phyloP scores from a whole-genome alignment of 768 basidiomycete genomes.

The Amanita jacksonii region DNA sequence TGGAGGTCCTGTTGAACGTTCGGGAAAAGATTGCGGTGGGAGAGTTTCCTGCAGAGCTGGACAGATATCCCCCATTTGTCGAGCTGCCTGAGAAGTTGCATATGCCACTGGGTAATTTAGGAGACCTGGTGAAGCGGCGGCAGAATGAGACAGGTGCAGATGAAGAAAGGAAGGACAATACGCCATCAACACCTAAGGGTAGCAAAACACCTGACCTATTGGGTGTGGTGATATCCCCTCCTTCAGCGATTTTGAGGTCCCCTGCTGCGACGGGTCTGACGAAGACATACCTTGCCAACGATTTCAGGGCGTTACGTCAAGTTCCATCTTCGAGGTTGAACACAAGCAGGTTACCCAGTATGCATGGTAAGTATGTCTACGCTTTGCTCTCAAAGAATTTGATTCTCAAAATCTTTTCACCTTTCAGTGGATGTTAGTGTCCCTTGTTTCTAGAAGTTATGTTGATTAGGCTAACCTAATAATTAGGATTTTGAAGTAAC shows the following conservation, averaged over 20 bases:
- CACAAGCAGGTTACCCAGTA: slow-evolving; percentile 79
- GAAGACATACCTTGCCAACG: slow-evolving; percentile 74
- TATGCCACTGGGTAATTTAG: slow-evolving; percentile 38
- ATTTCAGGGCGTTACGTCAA: slow-evolving; percentile 70
- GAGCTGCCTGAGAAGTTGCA: slow-evolving; percentile 30
- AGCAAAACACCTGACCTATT: slow-evolving; percentile 48
- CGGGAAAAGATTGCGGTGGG: slow-evolving; percentile 27
- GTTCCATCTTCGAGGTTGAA: slow-evolving; percentile 64
- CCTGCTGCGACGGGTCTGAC: slow-evolving; percentile 71
- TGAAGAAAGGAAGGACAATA: slow-evolving; percentile 7
- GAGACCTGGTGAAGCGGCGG: slow-evolving; percentile 33
- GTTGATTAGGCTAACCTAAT: neutral
- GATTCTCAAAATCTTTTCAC: neutral
- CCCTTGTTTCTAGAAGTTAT: neutral
- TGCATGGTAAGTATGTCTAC: slow-evolving; percentile 61
- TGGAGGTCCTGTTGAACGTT: slow-evolving; percentile 13
- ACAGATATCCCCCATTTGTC: slow-evolving; percentile 19
- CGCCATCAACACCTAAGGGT: slow-evolving; percentile 46
- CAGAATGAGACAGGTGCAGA: slow-evolving; percentile 29
- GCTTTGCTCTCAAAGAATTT: neutral
- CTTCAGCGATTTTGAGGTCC: slow-evolving; percentile 58
- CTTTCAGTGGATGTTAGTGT: slow-evolving; percentile 6
- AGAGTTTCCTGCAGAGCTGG: slow-evolving; percentile 29
- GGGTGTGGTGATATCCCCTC: slow-evolving; percentile 61
- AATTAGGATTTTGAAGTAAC: slow-evolving; percentile 7